Conservation (phyloP, 257 asterid genomes). For the Nicotiana tomentosiformis region DNA sequence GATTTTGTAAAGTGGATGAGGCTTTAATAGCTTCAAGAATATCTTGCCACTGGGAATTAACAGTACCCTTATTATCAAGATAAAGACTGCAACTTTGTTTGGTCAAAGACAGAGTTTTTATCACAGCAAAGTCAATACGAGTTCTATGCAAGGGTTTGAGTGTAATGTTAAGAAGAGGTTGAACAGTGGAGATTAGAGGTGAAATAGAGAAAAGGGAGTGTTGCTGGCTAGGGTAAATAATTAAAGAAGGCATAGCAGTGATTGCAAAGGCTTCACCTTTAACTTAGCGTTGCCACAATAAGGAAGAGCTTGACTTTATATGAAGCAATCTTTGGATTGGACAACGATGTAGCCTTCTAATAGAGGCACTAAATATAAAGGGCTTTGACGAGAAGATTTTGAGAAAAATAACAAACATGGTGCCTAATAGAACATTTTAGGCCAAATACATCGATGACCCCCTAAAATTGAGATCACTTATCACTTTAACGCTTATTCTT, state of each 20-base stretch:
- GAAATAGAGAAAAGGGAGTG: not conserved
- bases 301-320: not conserved
- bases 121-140: not conserved
- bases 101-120: slow-evolving; percentile 12
- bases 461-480: too few species aligned
- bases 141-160: not conserved
- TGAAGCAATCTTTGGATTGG: not conserved
- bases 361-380: too few species aligned
- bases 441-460: too few species aligned
- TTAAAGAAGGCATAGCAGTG: not conserved
- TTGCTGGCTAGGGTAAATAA: not conserved
- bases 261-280: not conserved
- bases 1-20: slow-evolving; percentile 19
- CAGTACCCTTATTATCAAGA: not conserved
- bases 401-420: too few species aligned
- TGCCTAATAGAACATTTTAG: too few species aligned
- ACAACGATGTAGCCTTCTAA: too few species aligned
- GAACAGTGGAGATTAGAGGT: not conserved
- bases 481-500: too few species aligned
- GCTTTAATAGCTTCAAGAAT: slow-evolving; percentile 16
- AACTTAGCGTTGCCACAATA: not conserved
- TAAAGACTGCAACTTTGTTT: slow-evolving; percentile 7
- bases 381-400: too few species aligned
- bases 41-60: slow-evolving; percentile 17
- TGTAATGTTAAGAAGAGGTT: not conserved